These are phyloP conservation scores for Xylariaceae sp. DNA, from an alignment of 2,329 filamentous ascomycete genomes.

Conservation along the genomic window DNA sequence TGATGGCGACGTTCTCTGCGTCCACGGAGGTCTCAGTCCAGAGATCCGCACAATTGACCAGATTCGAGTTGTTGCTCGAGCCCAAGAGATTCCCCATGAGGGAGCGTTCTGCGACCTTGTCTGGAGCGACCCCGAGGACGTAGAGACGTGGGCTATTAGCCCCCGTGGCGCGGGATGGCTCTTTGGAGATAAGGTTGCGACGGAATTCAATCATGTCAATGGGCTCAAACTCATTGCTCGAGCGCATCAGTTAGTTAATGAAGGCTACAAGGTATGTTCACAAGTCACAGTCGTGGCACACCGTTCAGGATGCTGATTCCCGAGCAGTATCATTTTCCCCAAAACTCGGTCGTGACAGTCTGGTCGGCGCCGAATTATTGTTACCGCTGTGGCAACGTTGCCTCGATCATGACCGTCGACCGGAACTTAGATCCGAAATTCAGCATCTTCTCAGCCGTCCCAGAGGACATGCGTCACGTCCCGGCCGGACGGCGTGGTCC, in stretches of 20 bases:
- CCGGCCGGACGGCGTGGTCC: constrained; percentile 64
- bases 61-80: constrained; percentile 96
- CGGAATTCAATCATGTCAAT: constrained; percentile 96
- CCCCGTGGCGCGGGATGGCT: constrained; percentile 96
- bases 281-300: constrained; percentile 45
- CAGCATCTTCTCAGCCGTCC: constrained; percentile 86
- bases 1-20: constrained; percentile 96
- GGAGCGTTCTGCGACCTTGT: constrained; percentile 97
- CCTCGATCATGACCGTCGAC: constrained; percentile 89
- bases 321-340: constrained; percentile 77
- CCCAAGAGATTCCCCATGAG: constrained; percentile 96
- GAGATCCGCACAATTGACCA: constrained; percentile 97
- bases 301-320: constrained; percentile 25
- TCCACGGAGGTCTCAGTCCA: constrained; percentile 84
- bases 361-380: constrained; percentile 98
- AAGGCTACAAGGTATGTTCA: constrained; percentile 83
- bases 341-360: constrained; percentile 93
- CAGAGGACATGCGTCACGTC: constrained; percentile 75
- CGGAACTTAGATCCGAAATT: constrained; percentile 84
- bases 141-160: constrained; percentile 93
- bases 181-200: constrained; percentile 95
- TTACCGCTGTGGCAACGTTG: constrained; percentile 92
- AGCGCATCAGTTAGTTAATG: constrained; percentile 97
- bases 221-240: constrained; percentile 91
- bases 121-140: constrained; percentile 96